Evolutionary conservation across 768 basidiomycete species (phyloP), one percentile per base, ranked within the genome.

Genomic region (Tylopilus subfusipes): DNA sequence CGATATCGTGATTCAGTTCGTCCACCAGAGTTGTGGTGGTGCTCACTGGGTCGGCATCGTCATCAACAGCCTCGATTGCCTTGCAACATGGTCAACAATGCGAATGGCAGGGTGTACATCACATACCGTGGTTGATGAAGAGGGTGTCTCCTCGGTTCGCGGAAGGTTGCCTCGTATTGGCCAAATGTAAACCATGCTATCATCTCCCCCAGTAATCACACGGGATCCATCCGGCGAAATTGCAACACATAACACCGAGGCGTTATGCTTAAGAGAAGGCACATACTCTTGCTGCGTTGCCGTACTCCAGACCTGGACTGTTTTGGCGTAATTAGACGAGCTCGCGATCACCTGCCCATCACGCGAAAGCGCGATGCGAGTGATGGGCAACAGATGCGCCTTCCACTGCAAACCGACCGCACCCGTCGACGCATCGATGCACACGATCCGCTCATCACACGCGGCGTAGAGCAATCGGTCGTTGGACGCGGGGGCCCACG

Each of bases 271-370:
- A 14, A 58, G 50, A 29, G 39, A 22, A 31, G 54, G 38, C 3
- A 40, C 16, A n/a, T n/a, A 25, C 21, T 48, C 50, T n/a, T 50
- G 19, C 11, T 21, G 50, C 5, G 58, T 56, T 4, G 14, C 30
- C 8, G 36, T 56, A 19, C 30, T 42, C 64, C 61, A 65, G 25
- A 60, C 4, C 16, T 53, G 58, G 27, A 60, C 53, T 0, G 61
- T 62, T 19, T 34, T 46, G 31, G 55, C 64, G 2, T 24, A 38
- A 42, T 47, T 52, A 6, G 60, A 62, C 16, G 46, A 56, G 3
- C 47, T 52, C 3, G 50, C 54, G 19, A 66, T 47, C 14, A 53
- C 34, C 12, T 27, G 31, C 13, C 59, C 61, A 27, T 60, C 31
- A 8, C 9, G 40, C 5, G 61, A 62, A 25, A 60, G 49, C 14